A percentile compares a stretch with the other conserved stretches of the same genome.
Evolutionary conservation across 1,284 basidiomycete genomes (phyloP).

Genomic region (Rhodotorula sp.): DNA sequence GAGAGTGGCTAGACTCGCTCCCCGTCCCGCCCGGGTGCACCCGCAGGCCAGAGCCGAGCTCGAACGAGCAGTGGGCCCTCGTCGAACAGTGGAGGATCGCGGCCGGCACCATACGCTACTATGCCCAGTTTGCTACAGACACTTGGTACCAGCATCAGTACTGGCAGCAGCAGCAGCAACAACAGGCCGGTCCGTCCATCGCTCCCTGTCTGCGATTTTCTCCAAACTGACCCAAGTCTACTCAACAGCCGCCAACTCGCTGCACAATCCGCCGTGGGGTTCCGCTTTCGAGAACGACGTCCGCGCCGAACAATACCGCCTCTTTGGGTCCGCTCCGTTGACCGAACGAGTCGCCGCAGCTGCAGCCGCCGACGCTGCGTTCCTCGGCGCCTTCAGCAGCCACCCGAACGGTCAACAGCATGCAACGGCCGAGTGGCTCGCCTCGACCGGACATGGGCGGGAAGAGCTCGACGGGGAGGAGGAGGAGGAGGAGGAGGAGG

Average conservation of each 20-base stretch:
- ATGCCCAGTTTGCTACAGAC: neutral
- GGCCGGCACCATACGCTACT: neutral
- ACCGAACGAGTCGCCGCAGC: constrained; percentile 2
- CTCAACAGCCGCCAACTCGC: neutral
- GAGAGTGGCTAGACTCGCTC: constrained; percentile 29
- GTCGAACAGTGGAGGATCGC: constrained; percentile 29
- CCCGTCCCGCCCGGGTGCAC: constrained; percentile 23
- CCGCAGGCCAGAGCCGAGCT: constrained; percentile 10
- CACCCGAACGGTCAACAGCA: neutral
- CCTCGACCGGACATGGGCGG: neutral
- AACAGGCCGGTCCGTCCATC: neutral
- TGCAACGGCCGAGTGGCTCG: neutral
- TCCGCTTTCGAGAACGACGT: neutral
- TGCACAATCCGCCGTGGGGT: neutral
- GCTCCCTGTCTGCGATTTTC: neutral
- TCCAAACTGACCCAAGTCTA: too few species aligned
- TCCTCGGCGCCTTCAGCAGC: neutral
- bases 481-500: neutral
- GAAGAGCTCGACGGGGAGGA: neutral
- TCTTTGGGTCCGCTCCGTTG: neutral
- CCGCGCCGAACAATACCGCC: neutral
- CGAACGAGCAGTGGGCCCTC: constrained; percentile 26
- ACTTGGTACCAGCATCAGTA: neutral
- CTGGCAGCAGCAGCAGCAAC: neutral
- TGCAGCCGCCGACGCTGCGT: neutral